Evolutionary conservation across 495 filamentous ascomycete genomes (phyloP), one percentile per base, ranked within the genome.

Genomic region (Staphylotrichum longicolle): DNA sequence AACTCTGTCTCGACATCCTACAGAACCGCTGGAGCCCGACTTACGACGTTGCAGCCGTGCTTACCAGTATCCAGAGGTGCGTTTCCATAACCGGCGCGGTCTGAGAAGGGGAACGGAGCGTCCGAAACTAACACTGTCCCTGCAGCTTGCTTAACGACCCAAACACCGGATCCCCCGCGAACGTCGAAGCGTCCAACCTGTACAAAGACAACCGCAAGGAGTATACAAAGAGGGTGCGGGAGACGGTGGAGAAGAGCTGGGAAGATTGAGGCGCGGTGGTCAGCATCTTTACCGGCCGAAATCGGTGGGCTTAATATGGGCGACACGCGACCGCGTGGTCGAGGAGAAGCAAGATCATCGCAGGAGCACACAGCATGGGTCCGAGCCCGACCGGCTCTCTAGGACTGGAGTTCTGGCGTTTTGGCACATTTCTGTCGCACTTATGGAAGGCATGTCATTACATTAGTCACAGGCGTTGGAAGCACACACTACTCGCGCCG

Each of bases 221-320:
- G 73, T 98, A 98, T 68, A 87, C 87, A 11, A 98, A 98, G 79
- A 84, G 93, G 27, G 94, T 98, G 20, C 82, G 91, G 47, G 94
- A 98, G 77, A 96, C 93, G 1, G 95, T 98, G 15, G 95, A 98
- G 82, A 97, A 96, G 82, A 97, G 93, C 77, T 98, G 94, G 94
- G 93, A 98, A 55, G 93, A 94, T 65, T 93, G 80, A 77, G 44
- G 7, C 0, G 4, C 33, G n/a, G 58, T 15, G 58, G 12, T 7
- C 15, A 9, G 46, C 20, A 11, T 40, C 55, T 3, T 8, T 7
- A 30, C 8, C 11, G 4, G 52, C 1, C 20, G 1, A 32, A 42
- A 42, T 8, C 37, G 54, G 7, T 11, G 34, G 42, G 20, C 20
- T 52, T 55, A 41, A 63, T 50, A 45, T 42, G 8, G 44, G 46